Base-by-base conservation (phyloP, 257 asterid species). In the Solanum chiquidenum region DNA sequence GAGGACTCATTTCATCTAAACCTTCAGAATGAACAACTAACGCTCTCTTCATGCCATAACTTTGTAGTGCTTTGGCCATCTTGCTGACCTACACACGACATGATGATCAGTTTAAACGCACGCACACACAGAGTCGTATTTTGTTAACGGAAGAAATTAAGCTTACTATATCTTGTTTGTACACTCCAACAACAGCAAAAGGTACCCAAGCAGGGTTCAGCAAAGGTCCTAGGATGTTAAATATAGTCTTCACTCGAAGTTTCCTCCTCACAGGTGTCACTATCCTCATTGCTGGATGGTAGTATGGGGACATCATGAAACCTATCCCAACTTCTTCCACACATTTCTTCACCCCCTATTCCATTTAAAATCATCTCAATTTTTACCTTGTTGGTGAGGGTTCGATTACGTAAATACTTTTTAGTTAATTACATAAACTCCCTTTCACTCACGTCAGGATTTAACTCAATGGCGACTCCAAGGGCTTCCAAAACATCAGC, bases 401-500 rank as follows among this genome's bases (percentile, higher is more conserved):
- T 62, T 60, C 29, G 13, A 23, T n/a, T n/a, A 7, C 13, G 16
- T n/a, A n/a, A 62, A 62, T 62, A 62, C 13, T 71, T 7, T 69
- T 71, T 31, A 14, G 40, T 71, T 7, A 5, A 71, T 33, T 72
- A 33, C 44, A 20, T 72, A 20, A 18, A 34, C 44, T 71, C 77
- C 40, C 12, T 69, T 33, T 58, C 42, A 88, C 91, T 88, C 83
- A 97, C 99, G 94, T 93, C 93, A 20, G 97, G 94, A 58, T 91
- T 92, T 83, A 93, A 68, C 44, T 92, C 94, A 87, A 96, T 93
- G 79, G 93, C 92, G 16, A 96, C 93, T 1, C 98, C 99, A 37
- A 96, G 86, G 69, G 92, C 96, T 93, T 96, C 98, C 85, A 96
- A 88, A 46, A 96, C 98, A 89, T 96, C 98, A 1, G 98, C 99